Evolutionary conservation across 306 rosid genomes (phyloP).

Genomic region (Geum urbanum): DNA sequence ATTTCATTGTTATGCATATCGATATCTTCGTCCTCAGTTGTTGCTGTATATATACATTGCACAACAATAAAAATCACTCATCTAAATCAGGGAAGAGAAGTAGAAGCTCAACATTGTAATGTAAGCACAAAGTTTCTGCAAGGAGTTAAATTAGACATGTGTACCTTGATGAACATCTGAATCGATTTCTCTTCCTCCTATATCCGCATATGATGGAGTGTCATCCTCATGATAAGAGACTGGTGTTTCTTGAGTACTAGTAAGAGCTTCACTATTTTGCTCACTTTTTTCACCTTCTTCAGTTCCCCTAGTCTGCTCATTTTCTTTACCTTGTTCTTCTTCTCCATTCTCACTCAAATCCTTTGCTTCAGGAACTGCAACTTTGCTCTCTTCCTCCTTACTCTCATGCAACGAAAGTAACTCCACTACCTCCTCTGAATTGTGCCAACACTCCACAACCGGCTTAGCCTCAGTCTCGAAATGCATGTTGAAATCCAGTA

Average conservation of each 20-base stretch:
- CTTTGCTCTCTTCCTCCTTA: conserved; percentile 22
- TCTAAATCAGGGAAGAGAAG: not conserved
- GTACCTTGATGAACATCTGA: conserved; percentile 54
- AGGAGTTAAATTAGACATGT: not conserved
- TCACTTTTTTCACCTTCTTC: conserved; percentile 15
- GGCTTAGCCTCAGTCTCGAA: conserved; percentile 42
- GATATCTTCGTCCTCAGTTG: conserved; percentile 46
- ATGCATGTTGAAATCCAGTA: conserved; percentile 65
- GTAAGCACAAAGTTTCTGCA: not conserved
- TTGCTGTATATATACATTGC: conserved; percentile 34
- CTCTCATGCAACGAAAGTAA: conserved; percentile 30
- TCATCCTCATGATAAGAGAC: conserved; percentile 31
- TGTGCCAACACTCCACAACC: conserved; percentile 60
- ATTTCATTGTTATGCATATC: conserved; percentile 47
- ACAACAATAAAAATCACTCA: conserved; percentile 12
- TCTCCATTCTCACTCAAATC: conserved; percentile 28
- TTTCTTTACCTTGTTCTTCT: conserved; percentile 17
- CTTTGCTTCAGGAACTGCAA: conserved; percentile 25
- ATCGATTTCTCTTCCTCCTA: conserved; percentile 33
- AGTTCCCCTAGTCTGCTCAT: conserved; percentile 18
- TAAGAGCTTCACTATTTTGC: conserved; percentile 22
- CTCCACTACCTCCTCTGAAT: conserved; percentile 42
- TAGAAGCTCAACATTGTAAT: not conserved
- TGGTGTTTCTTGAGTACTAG: conserved; percentile 31
- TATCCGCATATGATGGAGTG: conserved; percentile 22